Conservation (phyloP, 1,284 basidiomycete genomes). For the Cryptococcus sp. region DNA sequence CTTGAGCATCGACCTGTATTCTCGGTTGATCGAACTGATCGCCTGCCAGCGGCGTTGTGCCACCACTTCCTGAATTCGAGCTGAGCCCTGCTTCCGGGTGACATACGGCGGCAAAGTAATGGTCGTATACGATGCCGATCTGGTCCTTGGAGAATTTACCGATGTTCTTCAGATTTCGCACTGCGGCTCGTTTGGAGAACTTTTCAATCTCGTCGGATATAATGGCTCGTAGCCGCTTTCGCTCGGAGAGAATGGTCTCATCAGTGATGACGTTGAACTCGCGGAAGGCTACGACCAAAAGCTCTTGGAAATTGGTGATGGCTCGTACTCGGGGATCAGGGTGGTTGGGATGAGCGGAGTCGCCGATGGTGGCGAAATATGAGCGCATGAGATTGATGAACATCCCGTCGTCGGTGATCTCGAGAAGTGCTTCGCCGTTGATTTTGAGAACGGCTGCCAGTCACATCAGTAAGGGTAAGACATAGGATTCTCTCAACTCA, state of each 20-base stretch:
- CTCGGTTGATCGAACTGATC: constrained; percentile 45
- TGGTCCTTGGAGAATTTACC: constrained; percentile 87
- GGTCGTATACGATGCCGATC: constrained; percentile 86
- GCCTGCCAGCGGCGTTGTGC: constrained; percentile 21
- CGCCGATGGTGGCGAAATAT: constrained; percentile 91
- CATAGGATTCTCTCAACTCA: constrained; percentile 6
- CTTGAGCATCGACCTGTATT: constrained; percentile 55
- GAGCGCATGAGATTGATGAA: constrained; percentile 94
- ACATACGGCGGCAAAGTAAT: constrained; percentile 83
- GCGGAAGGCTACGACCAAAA: constrained; percentile 91
- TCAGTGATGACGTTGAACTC: constrained; percentile 97
- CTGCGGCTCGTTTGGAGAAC: constrained; percentile 91
- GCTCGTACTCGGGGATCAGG: constrained; percentile 85
- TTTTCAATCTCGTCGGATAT: constrained; percentile 92
- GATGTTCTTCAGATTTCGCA: constrained; percentile 82
- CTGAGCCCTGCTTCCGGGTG: constrained; percentile 56
- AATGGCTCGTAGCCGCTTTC: constrained; percentile 82
- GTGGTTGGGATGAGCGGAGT: constrained; percentile 90
- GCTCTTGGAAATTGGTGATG: constrained; percentile 97
- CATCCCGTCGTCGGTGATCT: constrained; percentile 94
- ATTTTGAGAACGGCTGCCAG: constrained; percentile 92
- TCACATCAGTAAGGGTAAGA: neutral
- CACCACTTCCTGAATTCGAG: constrained; percentile 11
- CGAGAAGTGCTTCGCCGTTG: constrained; percentile 91
- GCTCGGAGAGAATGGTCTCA: constrained; percentile 87